Evolutionary conservation across 352 stramenopile species (phyloP).

Genomic region (Blastocystis hominis): DNA sequence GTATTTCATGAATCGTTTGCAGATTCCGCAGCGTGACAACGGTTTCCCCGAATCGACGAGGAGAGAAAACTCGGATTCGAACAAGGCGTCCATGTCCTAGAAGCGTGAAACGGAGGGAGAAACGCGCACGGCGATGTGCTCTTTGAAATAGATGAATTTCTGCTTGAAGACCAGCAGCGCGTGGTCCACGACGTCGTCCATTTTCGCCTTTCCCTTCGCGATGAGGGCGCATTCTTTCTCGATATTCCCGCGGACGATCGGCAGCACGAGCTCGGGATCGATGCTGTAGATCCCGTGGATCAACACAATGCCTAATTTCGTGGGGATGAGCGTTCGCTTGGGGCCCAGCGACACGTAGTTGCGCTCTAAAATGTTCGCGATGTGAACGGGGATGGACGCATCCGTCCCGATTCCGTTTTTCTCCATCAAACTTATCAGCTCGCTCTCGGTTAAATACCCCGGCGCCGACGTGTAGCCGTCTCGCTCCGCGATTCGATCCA

Average conservation of each 20-base stretch:
- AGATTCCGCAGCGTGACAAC: conserved; percentile 66
- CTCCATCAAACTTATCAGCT: conserved; percentile 71
- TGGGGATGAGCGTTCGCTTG: conserved; percentile 65
- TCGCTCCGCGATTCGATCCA: neutral
- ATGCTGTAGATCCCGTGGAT: conserved; percentile 66
- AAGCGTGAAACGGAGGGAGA: neutral
- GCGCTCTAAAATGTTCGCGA: conserved; percentile 69
- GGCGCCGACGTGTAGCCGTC: conserved; percentile 42
- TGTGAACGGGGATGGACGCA: conserved; percentile 69
- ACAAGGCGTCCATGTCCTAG: conserved; percentile 64
- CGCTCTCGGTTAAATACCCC: conserved; percentile 67
- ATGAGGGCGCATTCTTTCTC: conserved; percentile 67
- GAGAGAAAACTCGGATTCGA: conserved; percentile 65
- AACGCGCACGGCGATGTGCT: conserved; percentile 61
- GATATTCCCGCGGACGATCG: conserved; percentile 64
- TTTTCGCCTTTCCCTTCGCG: conserved; percentile 62
- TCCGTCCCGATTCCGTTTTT: conserved; percentile 70
- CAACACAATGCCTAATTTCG: conserved; percentile 66
- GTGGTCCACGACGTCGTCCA: conserved; percentile 59
- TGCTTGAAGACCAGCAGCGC: conserved; percentile 63
- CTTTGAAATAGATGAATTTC: conserved; percentile 66
- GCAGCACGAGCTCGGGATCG: conserved; percentile 66
- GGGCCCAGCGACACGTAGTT: conserved; percentile 67
- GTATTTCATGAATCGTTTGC: conserved; percentile 66
- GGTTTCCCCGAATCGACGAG: conserved; percentile 64